These are phyloP conservation scores for Ophiostoma himal-ulmi DNA, from an alignment of 2,329 filamentous ascomycete genomes.

Conservation along the genomic window DNA sequence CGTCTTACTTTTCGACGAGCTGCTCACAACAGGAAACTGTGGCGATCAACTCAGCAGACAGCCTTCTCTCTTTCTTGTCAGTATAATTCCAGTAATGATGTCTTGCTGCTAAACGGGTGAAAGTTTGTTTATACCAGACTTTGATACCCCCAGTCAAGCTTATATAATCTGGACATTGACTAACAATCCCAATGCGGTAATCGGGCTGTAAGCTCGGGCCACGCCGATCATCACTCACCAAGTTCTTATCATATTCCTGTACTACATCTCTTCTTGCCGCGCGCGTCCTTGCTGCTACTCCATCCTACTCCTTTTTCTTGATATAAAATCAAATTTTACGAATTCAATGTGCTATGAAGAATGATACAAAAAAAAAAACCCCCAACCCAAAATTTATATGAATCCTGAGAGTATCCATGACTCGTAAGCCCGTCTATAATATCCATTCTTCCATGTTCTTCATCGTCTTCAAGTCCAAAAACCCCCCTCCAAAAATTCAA, in stretches of 20 bases:
- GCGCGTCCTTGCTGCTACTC: neutral
- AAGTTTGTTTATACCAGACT: neutral
- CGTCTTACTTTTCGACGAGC: neutral
- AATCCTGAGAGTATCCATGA: neutral
- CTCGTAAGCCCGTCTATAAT: neutral
- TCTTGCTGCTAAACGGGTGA: too few species aligned
- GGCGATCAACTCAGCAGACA: neutral
- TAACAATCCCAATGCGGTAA: conserved; percentile 3
- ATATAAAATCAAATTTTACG: neutral
- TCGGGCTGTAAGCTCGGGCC: conserved; percentile 8
- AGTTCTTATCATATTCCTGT: neutral
- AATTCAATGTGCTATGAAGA: neutral
- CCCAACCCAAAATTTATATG: neutral
- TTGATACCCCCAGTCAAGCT: neutral
- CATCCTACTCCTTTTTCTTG: neutral
- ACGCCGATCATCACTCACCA: conserved; percentile 3
- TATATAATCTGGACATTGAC: neutral
- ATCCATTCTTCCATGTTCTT: neutral
- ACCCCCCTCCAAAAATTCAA: neutral
- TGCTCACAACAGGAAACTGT: neutral
- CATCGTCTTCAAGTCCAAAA: neutral
- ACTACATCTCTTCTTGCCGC: neutral
- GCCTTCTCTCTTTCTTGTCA: neutral
- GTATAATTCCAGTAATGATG: too few species aligned
- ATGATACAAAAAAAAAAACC: neutral